Conservation (phyloP, 202 grass and related monocot genomes). For the Zoysia matrella region DNA sequence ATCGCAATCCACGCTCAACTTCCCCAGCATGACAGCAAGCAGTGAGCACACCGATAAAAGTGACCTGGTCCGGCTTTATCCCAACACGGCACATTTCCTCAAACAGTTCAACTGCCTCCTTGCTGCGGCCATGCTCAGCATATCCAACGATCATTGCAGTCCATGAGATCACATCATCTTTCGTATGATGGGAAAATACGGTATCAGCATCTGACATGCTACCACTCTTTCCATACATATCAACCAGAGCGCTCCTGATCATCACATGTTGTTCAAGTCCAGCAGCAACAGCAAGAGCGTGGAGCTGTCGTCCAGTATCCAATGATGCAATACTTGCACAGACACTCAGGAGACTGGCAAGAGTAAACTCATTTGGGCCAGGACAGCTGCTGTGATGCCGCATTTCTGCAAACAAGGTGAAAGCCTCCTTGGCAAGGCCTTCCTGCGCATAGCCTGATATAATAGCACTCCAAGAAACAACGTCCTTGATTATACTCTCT, state of each 20-base stretch:
- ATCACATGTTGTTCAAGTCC: constrained; percentile 56
- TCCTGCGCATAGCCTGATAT: constrained; percentile 66
- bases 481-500: constrained; percentile 56
- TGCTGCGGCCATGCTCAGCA: constrained; percentile 61
- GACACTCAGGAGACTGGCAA: constrained; percentile 55
- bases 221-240: constrained; percentile 75
- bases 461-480: constrained; percentile 74
- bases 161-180: constrained; percentile 64
- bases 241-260: constrained; percentile 55
- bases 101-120: constrained; percentile 57
- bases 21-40: constrained; percentile 63
- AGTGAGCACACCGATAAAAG: constrained; percentile 59
- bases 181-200: constrained; percentile 42
- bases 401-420: constrained; percentile 62
- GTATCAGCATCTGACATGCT: constrained; percentile 54
- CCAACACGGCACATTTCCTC: constrained; percentile 48
- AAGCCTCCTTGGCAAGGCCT: constrained; percentile 45
- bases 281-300: constrained; percentile 41
- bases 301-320: constrained; percentile 56
- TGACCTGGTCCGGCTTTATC: constrained; percentile 56
- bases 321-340: constrained; percentile 46
- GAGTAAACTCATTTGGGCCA: constrained; percentile 54
- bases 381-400: constrained; percentile 32
- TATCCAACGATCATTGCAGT: constrained; percentile 61
- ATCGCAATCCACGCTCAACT: constrained; percentile 57